These are phyloP conservation scores for Periconia digitata DNA, from an alignment of 2,329 filamentous ascomycete genomes.

Conservation along the genomic window DNA sequence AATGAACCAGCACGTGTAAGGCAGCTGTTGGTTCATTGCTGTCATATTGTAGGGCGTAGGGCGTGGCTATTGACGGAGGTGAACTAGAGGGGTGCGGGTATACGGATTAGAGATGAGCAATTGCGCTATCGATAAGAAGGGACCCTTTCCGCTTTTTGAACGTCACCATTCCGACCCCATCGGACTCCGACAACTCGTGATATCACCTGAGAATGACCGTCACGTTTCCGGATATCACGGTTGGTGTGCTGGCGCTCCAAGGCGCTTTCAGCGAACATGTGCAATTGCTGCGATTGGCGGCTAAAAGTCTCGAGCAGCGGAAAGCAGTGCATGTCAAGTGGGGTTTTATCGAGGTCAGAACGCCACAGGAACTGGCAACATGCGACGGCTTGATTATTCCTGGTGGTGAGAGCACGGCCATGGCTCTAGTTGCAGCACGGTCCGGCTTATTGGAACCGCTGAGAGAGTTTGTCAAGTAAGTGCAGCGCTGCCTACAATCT, in stretches of 20 bases:
- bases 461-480: constrained; percentile 86
- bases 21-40: constrained; percentile 13
- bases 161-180: neutral
- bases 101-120: neutral
- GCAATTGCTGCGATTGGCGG: constrained; percentile 70
- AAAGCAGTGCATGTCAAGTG: constrained; percentile 45
- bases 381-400: constrained; percentile 89
- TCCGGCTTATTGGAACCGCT: constrained; percentile 82
- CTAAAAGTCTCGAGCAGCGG: constrained; percentile 48
- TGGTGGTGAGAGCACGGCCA: constrained; percentile 92
- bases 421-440: constrained; percentile 82
- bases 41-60: constrained; percentile 14
- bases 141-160: constrained; percentile 5
- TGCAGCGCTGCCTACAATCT: constrained; percentile 17
- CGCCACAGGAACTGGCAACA: constrained; percentile 64
- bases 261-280: constrained; percentile 92
- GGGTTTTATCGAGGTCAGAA: constrained; percentile 78
- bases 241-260: constrained; percentile 76
- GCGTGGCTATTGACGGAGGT: constrained; percentile 2
- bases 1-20: constrained; percentile 52
- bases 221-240: constrained; percentile 45
- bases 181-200: constrained; percentile 15
- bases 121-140: constrained; percentile 17
- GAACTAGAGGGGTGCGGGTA: neutral
- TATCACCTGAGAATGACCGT: constrained; percentile 25